Base-by-base conservation (phyloP, 768 basidiomycete genomes). In the Cyclocybe aegerita region DNA sequence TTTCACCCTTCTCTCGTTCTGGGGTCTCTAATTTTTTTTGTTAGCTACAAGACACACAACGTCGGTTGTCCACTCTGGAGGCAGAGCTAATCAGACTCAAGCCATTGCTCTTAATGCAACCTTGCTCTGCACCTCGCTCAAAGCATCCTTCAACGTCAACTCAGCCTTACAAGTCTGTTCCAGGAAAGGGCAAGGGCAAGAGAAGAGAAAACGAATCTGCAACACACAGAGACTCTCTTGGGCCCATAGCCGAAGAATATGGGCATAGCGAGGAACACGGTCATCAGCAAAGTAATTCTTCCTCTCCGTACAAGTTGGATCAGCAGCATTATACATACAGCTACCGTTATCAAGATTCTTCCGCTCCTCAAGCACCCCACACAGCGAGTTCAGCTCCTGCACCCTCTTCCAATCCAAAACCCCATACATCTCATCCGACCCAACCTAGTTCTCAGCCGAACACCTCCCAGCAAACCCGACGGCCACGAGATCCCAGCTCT, bases 41-140 rank as follows among this genome's bases (percentile, higher is more conserved):
- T 11, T 62, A 90, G 88, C 72, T 91, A 5, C 64, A 73, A 39
- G 83, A 86, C 48, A 72, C 80, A 0, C 80, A 85, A 54, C 58
- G 62, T 4, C 79, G 85, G 35, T 65, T 85, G 9, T 65, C 74
- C 17, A 55, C 71, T 1, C 74, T 91, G 0, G 88, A 90, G 67
- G 60, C 74, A 9, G 88, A 91, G 61, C 71, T 90, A 7, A 65
- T 70, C 2, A 80, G 81, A 53, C 75, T 91, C 31, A 81, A 82
- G 41, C 89, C 89, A 0, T 65, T 89, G 33, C 73, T 91, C 39
- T 69, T 88, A 10, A 81, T 88, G 77, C 81, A 85, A 42, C 80
- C 85, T 14, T 71, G 67, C 15, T 57, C 70, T 39, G 34, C 56
- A 9, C 51, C 64, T 50, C 56, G 51, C 44, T 38, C 54, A 51